phyloP scores from a whole-genome alignment of 1,139 yeast species.

The Oligophagozyma castellii region DNA sequence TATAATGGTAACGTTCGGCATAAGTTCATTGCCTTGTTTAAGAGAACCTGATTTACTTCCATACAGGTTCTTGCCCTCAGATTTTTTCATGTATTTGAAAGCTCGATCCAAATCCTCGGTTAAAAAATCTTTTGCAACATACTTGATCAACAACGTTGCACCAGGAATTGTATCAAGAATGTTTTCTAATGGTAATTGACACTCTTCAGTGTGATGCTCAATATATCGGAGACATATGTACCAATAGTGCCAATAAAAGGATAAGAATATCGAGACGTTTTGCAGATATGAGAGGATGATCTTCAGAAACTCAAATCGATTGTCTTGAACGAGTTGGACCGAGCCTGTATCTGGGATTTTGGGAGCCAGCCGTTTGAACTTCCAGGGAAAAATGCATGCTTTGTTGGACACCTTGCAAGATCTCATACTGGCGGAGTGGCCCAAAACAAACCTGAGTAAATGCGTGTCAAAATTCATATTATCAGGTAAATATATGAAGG shows the following conservation, averaged over 20 bases:
- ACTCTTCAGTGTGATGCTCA: constrained; percentile 2
- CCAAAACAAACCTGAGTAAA: no score
- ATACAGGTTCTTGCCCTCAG: constrained; percentile 1
- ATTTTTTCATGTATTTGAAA: constrained; percentile 8
- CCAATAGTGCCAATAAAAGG: constrained; percentile 25
- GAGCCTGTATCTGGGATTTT: no score
- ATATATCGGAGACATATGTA: constrained; percentile 10
- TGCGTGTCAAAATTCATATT: constrained; percentile 16
- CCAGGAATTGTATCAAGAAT: constrained; percentile 10
- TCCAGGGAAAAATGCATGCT: no score
- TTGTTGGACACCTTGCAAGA: no score
- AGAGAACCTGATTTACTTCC: background rate
- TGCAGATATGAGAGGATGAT: constrained; percentile 22
- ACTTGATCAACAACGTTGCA: constrained; percentile 8
- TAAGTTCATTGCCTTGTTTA: background rate
- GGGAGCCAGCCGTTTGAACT: no score
- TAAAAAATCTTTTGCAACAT: constrained; percentile 9
- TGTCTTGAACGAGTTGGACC: no score
- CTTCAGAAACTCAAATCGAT: constrained; percentile 4
- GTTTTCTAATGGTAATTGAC: constrained; percentile 1
- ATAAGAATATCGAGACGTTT: constrained; percentile 16
- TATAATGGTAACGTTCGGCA: background rate
- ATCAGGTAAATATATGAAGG: constrained; percentile 20
- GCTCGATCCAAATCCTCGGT: constrained; percentile 12
- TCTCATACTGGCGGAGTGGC: no score